Evolutionary conservation across 176 grass and related monocot species (phyloP).

Genomic region (Secale cereale): DNA sequence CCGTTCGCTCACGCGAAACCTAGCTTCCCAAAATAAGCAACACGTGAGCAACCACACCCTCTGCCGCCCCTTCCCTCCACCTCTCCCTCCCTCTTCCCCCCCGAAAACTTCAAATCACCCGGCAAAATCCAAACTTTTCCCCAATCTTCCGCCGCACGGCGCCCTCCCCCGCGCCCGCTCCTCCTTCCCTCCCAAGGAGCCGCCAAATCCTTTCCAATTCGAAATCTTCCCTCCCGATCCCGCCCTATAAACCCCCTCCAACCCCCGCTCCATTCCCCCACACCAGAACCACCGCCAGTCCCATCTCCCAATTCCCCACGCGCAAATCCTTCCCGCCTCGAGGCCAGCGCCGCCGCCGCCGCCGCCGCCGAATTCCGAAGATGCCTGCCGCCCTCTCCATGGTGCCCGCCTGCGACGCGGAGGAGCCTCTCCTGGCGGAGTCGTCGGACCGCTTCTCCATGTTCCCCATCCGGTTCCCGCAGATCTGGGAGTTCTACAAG

Average conservation of each 20-base stretch:
- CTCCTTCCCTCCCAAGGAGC: constrained; percentile 42
- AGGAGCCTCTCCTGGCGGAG: constrained; percentile 71
- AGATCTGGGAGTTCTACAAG: constrained; percentile 91
- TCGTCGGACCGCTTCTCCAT: constrained; percentile 73
- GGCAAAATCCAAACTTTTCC: constrained; percentile 22
- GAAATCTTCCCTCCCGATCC: constrained; percentile 20
- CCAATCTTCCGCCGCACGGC: constrained; percentile 39
- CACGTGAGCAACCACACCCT: neutral
- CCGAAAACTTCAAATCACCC: constrained; percentile 34
- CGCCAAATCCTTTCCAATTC: constrained; percentile 36
- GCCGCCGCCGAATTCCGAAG: neutral
- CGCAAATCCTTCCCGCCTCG: no score
- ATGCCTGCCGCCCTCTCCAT: constrained; percentile 55
- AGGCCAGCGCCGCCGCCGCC: neutral
- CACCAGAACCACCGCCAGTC: neutral
- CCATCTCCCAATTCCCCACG: neutral
- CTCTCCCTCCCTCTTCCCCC: neutral
- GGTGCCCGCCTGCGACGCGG: constrained; percentile 53
- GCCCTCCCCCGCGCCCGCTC: constrained; percentile 7
- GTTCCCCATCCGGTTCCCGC: constrained; percentile 66
- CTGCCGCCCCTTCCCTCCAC: neutral
- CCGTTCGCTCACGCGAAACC: neutral
- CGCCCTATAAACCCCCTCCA: constrained; percentile 20
- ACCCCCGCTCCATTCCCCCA: neutral
- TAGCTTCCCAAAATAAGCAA: neutral